phyloP scores from a whole-genome alignment of 2,329 filamentous ascomycete species.

The Karstenula rhodostoma region DNA sequence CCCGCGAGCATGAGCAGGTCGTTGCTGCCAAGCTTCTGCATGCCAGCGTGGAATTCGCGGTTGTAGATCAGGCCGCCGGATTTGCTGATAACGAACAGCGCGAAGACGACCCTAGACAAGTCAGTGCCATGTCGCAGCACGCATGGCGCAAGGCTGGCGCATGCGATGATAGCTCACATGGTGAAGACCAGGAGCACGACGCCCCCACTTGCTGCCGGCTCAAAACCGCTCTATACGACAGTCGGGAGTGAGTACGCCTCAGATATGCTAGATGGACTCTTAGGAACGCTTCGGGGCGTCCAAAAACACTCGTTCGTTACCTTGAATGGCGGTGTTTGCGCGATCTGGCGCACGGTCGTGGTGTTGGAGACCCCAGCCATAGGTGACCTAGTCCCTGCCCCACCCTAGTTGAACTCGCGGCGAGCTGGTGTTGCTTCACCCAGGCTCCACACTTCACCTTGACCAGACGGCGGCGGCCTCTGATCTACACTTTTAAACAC shows the following conservation, averaged over 20 bases:
- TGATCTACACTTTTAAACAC: slow-evolving; percentile 14
- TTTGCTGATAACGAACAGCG: slow-evolving; percentile 98
- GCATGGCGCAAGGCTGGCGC: neutral
- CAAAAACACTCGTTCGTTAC: neutral
- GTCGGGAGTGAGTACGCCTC: neutral
- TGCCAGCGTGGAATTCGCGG: slow-evolving; percentile 85
- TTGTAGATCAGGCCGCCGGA: slow-evolving; percentile 96
- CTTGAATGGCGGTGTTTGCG: neutral
- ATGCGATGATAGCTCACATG: slow-evolving; percentile 6
- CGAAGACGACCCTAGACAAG: slow-evolving; percentile 83
- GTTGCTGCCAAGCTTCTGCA: slow-evolving; percentile 90
- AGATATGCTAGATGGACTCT: neutral
- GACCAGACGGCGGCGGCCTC: slow-evolving; percentile 16
- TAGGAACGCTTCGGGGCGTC: neutral
- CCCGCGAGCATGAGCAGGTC: slow-evolving; percentile 97
- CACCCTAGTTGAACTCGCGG: neutral
- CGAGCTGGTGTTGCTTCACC: slow-evolving; percentile 18
- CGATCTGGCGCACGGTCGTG: slow-evolving; percentile 5
- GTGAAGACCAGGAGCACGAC: neutral
- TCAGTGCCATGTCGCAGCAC: slow-evolving; percentile 20
- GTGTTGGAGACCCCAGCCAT: slow-evolving; percentile 4
- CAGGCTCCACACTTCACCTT: slow-evolving; percentile 18
- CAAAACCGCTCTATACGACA: neutral
- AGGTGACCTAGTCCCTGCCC: neutral
- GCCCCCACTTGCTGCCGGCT: neutral